A percentile compares a stretch with the other conserved stretches of the same genome.
Evolutionary conservation across 371 early-diverging fungal genomes (phyloP).

Genomic region (Mucor racemosus): DNA sequence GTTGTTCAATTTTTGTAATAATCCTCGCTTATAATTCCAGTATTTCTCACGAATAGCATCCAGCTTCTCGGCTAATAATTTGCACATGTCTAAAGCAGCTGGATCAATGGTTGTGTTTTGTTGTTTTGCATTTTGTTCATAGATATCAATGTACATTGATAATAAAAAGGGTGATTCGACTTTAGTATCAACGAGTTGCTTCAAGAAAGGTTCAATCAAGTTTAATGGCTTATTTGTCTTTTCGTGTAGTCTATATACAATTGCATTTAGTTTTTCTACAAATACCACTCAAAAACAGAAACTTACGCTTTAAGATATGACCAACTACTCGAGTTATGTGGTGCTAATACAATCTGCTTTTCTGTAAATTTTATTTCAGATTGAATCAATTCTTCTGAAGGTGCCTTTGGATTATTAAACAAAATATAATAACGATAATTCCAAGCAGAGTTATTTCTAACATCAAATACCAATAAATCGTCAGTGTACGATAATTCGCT

Average conservation of each 20-base stretch:
- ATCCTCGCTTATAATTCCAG: constrained; percentile 72
- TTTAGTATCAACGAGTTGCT: constrained; percentile 38
- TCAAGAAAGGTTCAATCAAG: constrained; percentile 51
- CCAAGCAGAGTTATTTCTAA: constrained; percentile 98
- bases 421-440: constrained; percentile 90
- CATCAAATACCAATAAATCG: constrained; percentile 74
- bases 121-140: constrained; percentile 59
- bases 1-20: constrained; percentile 31
- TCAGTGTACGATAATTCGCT: constrained; percentile 77
- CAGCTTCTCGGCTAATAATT: constrained; percentile 58
- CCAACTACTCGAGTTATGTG: constrained; percentile 93
- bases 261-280: not conserved
- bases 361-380: constrained; percentile 74
- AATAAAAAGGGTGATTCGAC: constrained; percentile 65
- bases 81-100: constrained; percentile 60
- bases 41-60: constrained; percentile 76
- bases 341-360: constrained; percentile 74
- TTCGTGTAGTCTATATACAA: constrained; percentile 47
- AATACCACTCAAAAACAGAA: not conserved
- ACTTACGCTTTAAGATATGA: constrained; percentile 76
- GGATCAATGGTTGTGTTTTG: constrained; percentile 35
- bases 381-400: constrained; percentile 47
- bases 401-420: constrained; percentile 48
- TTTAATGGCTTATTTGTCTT: constrained; percentile 41
- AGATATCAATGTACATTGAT: constrained; percentile 70